Conservation (phyloP, 2,329 filamentous ascomycete genomes). For the Polytolypa hystricis region DNA sequence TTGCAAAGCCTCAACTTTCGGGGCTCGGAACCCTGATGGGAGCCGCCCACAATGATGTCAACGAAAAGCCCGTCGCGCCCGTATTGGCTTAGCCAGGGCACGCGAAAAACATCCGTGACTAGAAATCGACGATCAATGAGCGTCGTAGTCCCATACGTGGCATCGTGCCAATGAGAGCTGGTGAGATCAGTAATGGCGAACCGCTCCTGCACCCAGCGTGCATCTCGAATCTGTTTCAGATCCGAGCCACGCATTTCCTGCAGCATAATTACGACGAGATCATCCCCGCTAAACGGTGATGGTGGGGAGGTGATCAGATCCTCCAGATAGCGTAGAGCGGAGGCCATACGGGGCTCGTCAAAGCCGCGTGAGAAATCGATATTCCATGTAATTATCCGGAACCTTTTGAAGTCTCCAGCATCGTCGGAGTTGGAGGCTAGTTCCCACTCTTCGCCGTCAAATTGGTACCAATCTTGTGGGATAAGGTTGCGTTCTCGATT, state of each 20-base stretch:
- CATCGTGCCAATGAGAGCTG: slow-evolving; percentile 35
- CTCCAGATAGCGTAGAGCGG: slow-evolving; percentile 29
- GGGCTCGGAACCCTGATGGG: not conserved
- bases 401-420: not conserved
- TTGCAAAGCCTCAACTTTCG: slow-evolving; percentile 36
- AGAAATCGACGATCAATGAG: too few species aligned
- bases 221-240: slow-evolving; percentile 31
- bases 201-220: slow-evolving; percentile 35
- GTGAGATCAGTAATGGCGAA: slow-evolving; percentile 43
- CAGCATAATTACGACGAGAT: slow-evolving; percentile 36
- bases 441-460: too few species aligned
- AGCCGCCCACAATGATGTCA: too few species aligned
- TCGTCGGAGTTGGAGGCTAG: not conserved
- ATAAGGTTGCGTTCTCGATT: too few species aligned
- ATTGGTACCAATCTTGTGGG: too few species aligned
- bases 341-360: slow-evolving; percentile 30
- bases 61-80: slow-evolving; percentile 45
- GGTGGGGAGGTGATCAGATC: slow-evolving; percentile 18
- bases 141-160: slow-evolving; percentile 42
- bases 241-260: slow-evolving; percentile 42
- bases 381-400: slow-evolving; percentile 31
- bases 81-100: slow-evolving; percentile 40
- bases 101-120: slow-evolving; percentile 37
- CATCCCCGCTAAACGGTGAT: slow-evolving; percentile 2
- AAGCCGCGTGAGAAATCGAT: slow-evolving; percentile 35